These are phyloP conservation scores for Kandelia obovata DNA, from an alignment of 345 rosid species.

Conservation along the genomic window DNA sequence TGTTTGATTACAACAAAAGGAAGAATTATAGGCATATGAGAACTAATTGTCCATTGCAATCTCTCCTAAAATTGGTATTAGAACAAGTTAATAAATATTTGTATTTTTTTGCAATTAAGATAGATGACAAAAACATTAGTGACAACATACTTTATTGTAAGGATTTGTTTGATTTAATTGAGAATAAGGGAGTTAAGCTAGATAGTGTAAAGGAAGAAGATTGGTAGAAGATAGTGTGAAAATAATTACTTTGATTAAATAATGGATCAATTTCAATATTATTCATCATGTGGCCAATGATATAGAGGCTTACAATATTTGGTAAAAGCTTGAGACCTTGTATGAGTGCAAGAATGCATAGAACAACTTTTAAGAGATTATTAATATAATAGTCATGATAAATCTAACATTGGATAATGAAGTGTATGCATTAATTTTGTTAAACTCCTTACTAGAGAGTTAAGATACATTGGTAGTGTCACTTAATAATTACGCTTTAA, in stretches of 20 bases:
- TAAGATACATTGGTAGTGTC: conserved; percentile 7
- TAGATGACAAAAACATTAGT: neutral
- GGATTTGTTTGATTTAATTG: conserved; percentile 3
- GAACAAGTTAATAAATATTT: neutral
- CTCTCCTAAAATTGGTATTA: neutral
- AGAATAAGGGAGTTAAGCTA: neutral
- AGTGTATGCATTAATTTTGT: neutral
- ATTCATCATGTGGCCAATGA: neutral
- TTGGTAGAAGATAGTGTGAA: neutral
- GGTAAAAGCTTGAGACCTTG: neutral
- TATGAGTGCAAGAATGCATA: neutral
- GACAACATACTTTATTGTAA: neutral
- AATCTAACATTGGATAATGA: neutral
- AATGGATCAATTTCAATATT: neutral
- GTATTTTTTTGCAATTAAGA: neutral
- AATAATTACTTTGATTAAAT: neutral
- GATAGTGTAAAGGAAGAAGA: neutral
- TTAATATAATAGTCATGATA: neutral
- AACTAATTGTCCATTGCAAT: neutral
- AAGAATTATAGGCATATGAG: too few relatives aligned
- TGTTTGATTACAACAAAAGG: too few relatives aligned
- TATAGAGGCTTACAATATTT: neutral
- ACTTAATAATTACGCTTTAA: neutral
- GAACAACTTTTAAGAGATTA: neutral
- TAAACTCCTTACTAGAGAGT: conserved; percentile 8